Evolutionary conservation across 2,329 filamentous ascomycete genomes (phyloP).

Genomic region (Xylariaceae sp.): DNA sequence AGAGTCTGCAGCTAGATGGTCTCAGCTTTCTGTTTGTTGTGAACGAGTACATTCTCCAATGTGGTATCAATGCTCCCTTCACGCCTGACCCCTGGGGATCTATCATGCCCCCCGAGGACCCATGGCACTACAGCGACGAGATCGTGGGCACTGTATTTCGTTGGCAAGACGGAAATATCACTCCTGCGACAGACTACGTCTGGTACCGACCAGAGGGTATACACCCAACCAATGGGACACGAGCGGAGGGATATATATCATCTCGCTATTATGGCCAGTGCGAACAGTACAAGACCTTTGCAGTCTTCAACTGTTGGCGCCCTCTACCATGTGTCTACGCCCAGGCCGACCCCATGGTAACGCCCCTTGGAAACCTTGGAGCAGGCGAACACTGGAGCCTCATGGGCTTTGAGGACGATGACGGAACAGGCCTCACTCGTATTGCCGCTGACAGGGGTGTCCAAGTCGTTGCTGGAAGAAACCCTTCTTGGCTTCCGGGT

Average conservation of each 20-base stretch:
- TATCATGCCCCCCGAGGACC: constrained; percentile 3
- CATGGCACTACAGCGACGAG: constrained; percentile 2
- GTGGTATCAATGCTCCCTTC: not conserved
- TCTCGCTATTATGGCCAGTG: not conserved
- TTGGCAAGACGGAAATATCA: constrained; percentile 6
- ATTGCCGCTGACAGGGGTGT: not conserved
- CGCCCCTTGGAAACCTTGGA: not conserved
- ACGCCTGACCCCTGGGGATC: constrained; percentile 11
- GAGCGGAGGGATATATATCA: not conserved
- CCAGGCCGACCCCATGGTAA: constrained; percentile 10
- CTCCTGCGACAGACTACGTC: not conserved
- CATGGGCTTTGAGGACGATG: constrained; percentile 9
- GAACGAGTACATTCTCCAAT: constrained; percentile 8
- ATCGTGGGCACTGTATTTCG: constrained; percentile 4
- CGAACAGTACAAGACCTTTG: constrained; percentile 8
- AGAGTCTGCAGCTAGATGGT: no score
- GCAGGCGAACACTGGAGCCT: not conserved
- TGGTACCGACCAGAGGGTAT: constrained; percentile 1
- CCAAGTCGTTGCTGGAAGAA: constrained; percentile 6
- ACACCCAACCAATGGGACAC: not conserved
- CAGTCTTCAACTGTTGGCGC: constrained; percentile 17
- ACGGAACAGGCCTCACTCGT: constrained; percentile 9
- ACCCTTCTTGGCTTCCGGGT: constrained; percentile 17
- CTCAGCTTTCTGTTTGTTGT: constrained; percentile 18
- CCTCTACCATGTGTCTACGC: constrained; percentile 16